Evolutionary conservation across 495 filamentous ascomycete genomes (phyloP), one percentile per base, ranked within the genome.

Genomic region (Xylaria flabelliformis): DNA sequence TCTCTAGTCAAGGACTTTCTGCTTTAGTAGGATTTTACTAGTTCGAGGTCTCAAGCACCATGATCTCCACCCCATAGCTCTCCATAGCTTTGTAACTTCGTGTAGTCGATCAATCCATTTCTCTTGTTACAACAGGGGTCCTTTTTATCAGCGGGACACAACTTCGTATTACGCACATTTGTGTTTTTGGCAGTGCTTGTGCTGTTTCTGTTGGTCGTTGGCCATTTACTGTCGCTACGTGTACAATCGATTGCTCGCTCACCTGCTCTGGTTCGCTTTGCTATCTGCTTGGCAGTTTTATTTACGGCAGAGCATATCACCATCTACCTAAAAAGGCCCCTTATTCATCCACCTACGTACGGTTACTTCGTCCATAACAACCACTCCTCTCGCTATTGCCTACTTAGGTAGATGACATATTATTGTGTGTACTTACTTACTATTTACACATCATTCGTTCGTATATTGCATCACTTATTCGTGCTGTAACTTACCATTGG

Each of bases 381-480:
- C 50, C 34, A n/a, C 29, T 70, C 59, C 51, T 36, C 36, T 69
- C 46, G 44, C 19, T 64, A 51, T 70, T 69, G 59, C 66, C 59
- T 69, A 62, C 29, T 42, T 42, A 42, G 39, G 39, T 62, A 69
- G 66, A 69, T 59, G 42, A 69, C 66, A 58, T 69, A 62, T 69
- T 24, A 55, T 69, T 61, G 67, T 69, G 44, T 69, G 41, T 72
- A 71, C 32, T 67, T 72, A 69, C 58, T 64, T 63, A 68, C 51
- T 72, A 51, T 50, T 32, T 75, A 42, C 70, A 74, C 74, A 74
- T 75, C 75, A 72, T 73, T 71, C 68, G 64, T 58, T 64, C 39
- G 50, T 51, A 55, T 58, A 69, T 64, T 69, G 65, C 67, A 70
- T 64, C 72, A 64, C 59, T 13, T 61, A 59, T 68, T 51, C 64